Evolutionary conservation across 352 stramenopile genomes (phyloP), one percentile per base, ranked within the genome.

Genomic region (Phytophthora gonapodyides): DNA sequence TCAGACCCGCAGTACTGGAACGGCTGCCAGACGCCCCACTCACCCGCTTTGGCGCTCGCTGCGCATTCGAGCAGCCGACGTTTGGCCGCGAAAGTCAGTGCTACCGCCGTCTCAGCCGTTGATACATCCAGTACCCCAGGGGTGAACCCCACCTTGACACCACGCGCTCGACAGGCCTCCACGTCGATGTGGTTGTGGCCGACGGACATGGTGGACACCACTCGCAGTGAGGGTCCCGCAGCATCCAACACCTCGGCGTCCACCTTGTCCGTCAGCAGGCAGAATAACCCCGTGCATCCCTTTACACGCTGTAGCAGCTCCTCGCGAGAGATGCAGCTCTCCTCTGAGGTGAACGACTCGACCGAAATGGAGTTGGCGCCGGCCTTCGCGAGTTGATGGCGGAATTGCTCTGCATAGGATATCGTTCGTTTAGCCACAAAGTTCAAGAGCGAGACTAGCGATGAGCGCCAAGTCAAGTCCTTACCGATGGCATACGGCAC

Each of bases 121-220:
- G 85, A 86, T 45, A 93, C 84, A 56, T 97, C 75, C 10, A 95
- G 74, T 5, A 97, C 89, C 31, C 87, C 86, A 9, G 83, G 84
- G 2, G 89, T 97, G 65, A 96, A 92, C 19, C 87, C 87, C 6
- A 97, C 82, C 13, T 59, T 67, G 49, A 97, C 89, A 47, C 81
- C 76, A 6, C 72, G 58, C 35, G 76, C 75, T 49, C 80, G 64
- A 46, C 86, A 96, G 33, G 84, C 84, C 11, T 87, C 69, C 2
- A 97, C 66, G 48, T 96, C 88, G 64, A 98, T 95, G 67, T 98
- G 89, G 78, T 98, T 94, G 52, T 91, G 84, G 50, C 91, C 91
- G 6, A 95, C 89, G 19, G 83, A 96, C 86, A 98, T 91, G 38
- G 91, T 97, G 52, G 61, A 93, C 27, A 90, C 83, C 12, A 91